A percentile compares a stretch with the other conserved stretches of the same genome.
phyloP scores from a whole-genome alignment of 2,329 filamentous ascomycete genomes.

The Ascochyta clinopodiicola region DNA sequence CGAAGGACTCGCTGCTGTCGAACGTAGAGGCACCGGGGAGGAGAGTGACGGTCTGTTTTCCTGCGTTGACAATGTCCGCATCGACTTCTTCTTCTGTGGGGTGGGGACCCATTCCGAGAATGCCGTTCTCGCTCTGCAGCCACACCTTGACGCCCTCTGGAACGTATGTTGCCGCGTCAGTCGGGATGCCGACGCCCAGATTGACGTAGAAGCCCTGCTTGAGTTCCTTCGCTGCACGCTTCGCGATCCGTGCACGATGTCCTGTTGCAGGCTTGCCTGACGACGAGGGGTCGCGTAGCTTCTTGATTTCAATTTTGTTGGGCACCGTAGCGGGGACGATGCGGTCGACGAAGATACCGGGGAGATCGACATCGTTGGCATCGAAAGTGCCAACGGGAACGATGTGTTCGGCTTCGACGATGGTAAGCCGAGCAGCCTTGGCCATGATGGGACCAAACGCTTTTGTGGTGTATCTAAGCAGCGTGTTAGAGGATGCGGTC shows the following conservation, averaged over 20 bases:
- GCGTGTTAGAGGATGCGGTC: slow-evolving; percentile 2
- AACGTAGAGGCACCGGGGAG: slow-evolving; percentile 81
- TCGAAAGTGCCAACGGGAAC: slow-evolving; percentile 87
- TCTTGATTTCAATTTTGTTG: slow-evolving; percentile 74
- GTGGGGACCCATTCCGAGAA: slow-evolving; percentile 54
- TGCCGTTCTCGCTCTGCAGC: slow-evolving; percentile 63
- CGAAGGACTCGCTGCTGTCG: slow-evolving; percentile 87
- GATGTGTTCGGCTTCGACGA: slow-evolving; percentile 93
- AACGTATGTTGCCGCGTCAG: slow-evolving; percentile 85
- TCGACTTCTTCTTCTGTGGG: slow-evolving; percentile 73
- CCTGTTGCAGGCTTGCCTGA: slow-evolving; percentile 23
- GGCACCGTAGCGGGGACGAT: slow-evolving; percentile 79
- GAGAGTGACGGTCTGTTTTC: slow-evolving; percentile 90
- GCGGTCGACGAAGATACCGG: slow-evolving; percentile 90
- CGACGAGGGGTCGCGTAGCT: slow-evolving; percentile 34
- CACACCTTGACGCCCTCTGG: slow-evolving; percentile 60
- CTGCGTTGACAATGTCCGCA: slow-evolving; percentile 87
- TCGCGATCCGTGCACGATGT: slow-evolving; percentile 77
- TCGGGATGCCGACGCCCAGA: slow-evolving; percentile 90
- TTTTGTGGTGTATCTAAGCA: slow-evolving; percentile 45
- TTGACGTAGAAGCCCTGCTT: slow-evolving; percentile 96
- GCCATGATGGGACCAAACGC: slow-evolving; percentile 68
- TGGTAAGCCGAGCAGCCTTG: slow-evolving; percentile 86
- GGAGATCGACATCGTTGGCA: slow-evolving; percentile 82
- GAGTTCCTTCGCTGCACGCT: slow-evolving; percentile 86